phyloP scores from a whole-genome alignment of 495 filamentous ascomycete genomes.

The Poronia punctata region DNA sequence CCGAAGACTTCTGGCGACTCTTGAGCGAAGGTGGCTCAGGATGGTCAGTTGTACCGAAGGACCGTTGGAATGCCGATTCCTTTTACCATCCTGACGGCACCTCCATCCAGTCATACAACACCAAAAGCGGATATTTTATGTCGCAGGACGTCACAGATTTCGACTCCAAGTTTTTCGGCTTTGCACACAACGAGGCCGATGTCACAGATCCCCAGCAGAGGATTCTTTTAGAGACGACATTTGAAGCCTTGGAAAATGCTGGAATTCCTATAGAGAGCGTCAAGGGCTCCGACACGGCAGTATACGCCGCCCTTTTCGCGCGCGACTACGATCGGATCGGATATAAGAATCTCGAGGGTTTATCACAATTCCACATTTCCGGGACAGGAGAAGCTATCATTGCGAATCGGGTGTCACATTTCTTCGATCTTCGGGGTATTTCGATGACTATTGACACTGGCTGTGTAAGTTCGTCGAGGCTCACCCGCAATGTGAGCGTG shows the following conservation, averaged over 20 bases:
- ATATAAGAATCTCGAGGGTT: background rate
- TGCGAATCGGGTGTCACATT: conserved; percentile 41
- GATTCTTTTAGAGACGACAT: conserved; percentile 32
- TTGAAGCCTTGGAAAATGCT: conserved; percentile 22
- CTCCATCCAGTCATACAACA: conserved; percentile 27
- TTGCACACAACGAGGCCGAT: conserved; percentile 39
- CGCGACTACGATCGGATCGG: conserved; percentile 5
- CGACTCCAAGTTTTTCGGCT: conserved; percentile 43
- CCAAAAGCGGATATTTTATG: conserved; percentile 45
- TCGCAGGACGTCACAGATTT: conserved; percentile 39
- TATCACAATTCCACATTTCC: conserved; percentile 12
- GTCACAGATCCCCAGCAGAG: conserved; percentile 37
- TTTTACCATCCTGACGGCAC: conserved; percentile 52
- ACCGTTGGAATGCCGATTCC: conserved; percentile 58
- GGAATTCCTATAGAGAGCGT: conserved; percentile 2
- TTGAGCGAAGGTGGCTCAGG: conserved; percentile 24
- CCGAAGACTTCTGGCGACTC: conserved; percentile 37
- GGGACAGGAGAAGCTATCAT: conserved; percentile 35
- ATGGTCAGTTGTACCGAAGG: conserved; percentile 44
- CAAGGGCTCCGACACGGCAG: background rate
- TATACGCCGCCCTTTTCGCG: conserved; percentile 1
- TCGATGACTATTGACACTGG: conserved; percentile 45
- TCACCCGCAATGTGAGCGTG: background rate
- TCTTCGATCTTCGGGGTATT: conserved; percentile 39
- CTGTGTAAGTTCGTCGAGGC: conserved; percentile 53